A percentile compares a stretch with the other conserved stretches of the same genome.
phyloP scores from a whole-genome alignment of 805 yeast genomes.

The Kregervanrija delftensis region DNA sequence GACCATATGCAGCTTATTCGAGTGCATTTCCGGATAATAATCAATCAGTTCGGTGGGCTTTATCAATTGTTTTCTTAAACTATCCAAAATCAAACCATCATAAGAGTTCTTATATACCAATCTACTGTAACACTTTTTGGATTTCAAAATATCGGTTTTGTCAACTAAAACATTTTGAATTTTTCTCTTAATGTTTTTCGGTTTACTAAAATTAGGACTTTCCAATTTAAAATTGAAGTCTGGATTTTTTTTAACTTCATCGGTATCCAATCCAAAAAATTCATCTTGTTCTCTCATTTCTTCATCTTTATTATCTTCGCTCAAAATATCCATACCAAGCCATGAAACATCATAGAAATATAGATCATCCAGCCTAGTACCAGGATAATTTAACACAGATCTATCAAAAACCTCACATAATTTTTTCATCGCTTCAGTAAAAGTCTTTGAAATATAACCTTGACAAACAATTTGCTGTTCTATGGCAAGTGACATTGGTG shows the following conservation, averaged over 20 bases:
- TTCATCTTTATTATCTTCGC: not conserved
- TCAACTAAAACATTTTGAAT: not conserved
- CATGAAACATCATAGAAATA: conserved; percentile 62
- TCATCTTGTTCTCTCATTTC: not conserved
- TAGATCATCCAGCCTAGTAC: conserved; percentile 44
- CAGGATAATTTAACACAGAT: conserved; percentile 31
- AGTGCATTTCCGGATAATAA: not conserved
- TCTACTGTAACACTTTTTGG: conserved; percentile 11
- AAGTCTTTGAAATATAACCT: conserved; percentile 45
- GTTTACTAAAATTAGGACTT: not conserved
- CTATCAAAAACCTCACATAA: conserved; percentile 43
- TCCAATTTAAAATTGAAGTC: no score
- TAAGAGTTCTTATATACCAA: conserved; percentile 16
- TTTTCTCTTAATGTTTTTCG: not conserved
- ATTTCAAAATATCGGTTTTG: conserved; percentile 3
- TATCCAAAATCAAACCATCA: conserved; percentile 26
- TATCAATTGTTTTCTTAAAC: conserved; percentile 25
- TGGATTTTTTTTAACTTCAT: not conserved
- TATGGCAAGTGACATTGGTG: conserved; percentile 35
- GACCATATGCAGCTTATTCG: not conserved
- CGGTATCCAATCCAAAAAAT: not conserved
- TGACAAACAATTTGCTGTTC: conserved; percentile 59
- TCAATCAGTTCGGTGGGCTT: conserved; percentile 21
- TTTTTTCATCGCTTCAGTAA: conserved; percentile 31
- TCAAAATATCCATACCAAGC: conserved; percentile 33